phyloP scores from a whole-genome alignment of 2,329 filamentous ascomycete species.

The Paracorniculantispora psalliotae region DNA sequence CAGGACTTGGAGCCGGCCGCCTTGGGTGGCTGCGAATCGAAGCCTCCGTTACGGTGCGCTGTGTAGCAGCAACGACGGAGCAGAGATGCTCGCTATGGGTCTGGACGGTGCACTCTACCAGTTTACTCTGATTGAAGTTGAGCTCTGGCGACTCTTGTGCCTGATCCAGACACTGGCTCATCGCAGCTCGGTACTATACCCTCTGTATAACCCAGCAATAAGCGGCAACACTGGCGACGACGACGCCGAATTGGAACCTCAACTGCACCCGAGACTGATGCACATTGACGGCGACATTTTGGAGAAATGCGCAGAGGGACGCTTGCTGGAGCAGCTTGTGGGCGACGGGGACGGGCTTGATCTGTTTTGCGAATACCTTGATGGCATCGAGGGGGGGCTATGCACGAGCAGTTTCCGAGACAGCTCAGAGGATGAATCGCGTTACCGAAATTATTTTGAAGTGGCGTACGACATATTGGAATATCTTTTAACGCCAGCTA shows the following conservation, averaged over 20 bases:
- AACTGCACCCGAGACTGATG: constrained; percentile 42
- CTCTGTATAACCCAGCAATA: constrained; percentile 32
- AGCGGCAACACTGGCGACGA: constrained; percentile 18
- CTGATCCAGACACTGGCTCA: constrained; percentile 67
- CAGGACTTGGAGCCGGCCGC: constrained; percentile 46
- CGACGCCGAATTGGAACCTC: constrained; percentile 31
- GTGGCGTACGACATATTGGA: constrained; percentile 51
- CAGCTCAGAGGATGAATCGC: constrained; percentile 19
- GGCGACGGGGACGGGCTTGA: constrained; percentile 26
- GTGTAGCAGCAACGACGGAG: constrained; percentile 37
- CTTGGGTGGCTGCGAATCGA: constrained; percentile 38
- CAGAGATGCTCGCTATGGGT: constrained; percentile 58
- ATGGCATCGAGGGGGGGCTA: constrained; percentile 42
- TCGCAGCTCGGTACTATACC: constrained; percentile 42
- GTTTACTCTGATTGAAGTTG: constrained; percentile 59
- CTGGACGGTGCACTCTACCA: constrained; percentile 66
- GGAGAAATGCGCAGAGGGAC: constrained; percentile 44
- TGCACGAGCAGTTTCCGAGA: constrained; percentile 32
- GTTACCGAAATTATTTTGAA: constrained; percentile 35
- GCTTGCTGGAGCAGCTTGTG: constrained; percentile 41
- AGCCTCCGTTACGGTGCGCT: constrained; percentile 38
- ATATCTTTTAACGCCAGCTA: constrained; percentile 46
- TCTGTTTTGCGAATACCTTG: constrained; percentile 45
- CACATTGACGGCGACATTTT: constrained; percentile 67
- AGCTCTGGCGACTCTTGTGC: constrained; percentile 63